phyloP scores from a whole-genome alignment of 129 eudicot species.

The Tagetes erecta region DNA sequence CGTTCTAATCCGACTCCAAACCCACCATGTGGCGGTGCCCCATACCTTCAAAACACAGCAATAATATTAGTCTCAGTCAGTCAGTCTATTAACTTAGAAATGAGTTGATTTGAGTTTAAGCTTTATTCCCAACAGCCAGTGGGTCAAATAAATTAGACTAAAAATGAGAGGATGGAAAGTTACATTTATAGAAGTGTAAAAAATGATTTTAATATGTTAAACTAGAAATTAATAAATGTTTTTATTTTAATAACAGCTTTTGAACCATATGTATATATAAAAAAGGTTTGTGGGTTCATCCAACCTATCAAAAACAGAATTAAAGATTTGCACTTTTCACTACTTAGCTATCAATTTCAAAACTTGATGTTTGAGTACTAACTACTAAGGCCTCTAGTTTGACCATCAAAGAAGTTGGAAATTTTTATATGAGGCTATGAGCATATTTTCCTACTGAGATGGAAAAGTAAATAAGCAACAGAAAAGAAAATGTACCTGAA shows the following conservation, averaged over 20 bases:
- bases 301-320: background rate
- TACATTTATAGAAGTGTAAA: too few relatives aligned
- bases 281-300: background rate
- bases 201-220: too few relatives aligned
- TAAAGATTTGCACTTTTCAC: background rate
- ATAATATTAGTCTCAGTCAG: background rate
- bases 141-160: background rate
- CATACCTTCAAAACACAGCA: constrained; percentile 47
- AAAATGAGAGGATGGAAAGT: background rate
- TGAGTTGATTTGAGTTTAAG: background rate
- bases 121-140: background rate
- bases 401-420: background rate
- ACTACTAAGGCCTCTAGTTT: background rate
- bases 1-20: constrained; percentile 83
- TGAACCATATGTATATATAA: background rate
- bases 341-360: background rate
- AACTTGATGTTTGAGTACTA: background rate
- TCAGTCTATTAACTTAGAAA: background rate
- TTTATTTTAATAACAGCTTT: background rate
- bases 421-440: background rate
- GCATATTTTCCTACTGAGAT: background rate
- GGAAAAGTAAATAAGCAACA: background rate
- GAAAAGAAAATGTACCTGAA: constrained; percentile 48
- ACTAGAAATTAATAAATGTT: background rate
- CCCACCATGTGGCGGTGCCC: constrained; percentile 77